These are phyloP conservation scores for Davidsoniella eucalypti DNA, from an alignment of 2,329 filamentous ascomycete genomes.

Conservation along the genomic window DNA sequence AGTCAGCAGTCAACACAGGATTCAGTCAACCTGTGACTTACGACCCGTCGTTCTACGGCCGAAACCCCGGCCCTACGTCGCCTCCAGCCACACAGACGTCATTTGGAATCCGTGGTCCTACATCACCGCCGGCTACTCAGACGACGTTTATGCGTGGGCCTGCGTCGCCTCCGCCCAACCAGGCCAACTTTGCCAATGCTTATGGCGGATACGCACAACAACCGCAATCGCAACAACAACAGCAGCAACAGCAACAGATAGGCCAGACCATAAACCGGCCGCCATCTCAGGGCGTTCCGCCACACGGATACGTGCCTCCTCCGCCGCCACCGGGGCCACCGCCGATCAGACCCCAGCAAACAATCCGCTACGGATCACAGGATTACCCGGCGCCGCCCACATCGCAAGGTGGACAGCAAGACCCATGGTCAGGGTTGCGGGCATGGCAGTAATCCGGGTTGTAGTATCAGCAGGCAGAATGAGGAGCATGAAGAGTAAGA, in stretches of 20 bases:
- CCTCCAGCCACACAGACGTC: conserved; percentile 46
- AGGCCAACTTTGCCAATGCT: conserved; percentile 32
- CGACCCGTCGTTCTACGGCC: conserved; percentile 42
- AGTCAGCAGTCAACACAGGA: conserved; percentile 5
- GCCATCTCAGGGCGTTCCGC: conserved; percentile 26
- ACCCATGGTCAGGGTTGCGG: conserved; percentile 36
- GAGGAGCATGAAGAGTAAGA: background rate
- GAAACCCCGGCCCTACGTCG: conserved; percentile 39
- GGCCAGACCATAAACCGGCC: conserved; percentile 17
- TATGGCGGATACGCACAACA: conserved; percentile 18
- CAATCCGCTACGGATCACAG: conserved; percentile 34
- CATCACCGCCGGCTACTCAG: conserved; percentile 45
- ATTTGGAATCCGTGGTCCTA: conserved; percentile 27
- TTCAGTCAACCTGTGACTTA: conserved; percentile 35
- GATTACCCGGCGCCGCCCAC: conserved; percentile 18
- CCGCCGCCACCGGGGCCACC: conserved; percentile 47
- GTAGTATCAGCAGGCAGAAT: background rate
- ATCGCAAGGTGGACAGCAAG: conserved; percentile 26
- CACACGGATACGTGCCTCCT: conserved; percentile 43
- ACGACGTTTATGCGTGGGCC: conserved; percentile 23
- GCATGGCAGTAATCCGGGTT: conserved; percentile 29
- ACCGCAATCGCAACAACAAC: conserved; percentile 24
- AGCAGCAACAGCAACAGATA: conserved; percentile 27
- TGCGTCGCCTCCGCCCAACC: conserved; percentile 43
- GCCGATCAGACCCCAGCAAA: conserved; percentile 45